A percentile compares a stretch with the other conserved stretches of the same genome.
phyloP scores from a whole-genome alignment of 768 basidiomycete genomes.

The Punctularia strigosozonata region DNA sequence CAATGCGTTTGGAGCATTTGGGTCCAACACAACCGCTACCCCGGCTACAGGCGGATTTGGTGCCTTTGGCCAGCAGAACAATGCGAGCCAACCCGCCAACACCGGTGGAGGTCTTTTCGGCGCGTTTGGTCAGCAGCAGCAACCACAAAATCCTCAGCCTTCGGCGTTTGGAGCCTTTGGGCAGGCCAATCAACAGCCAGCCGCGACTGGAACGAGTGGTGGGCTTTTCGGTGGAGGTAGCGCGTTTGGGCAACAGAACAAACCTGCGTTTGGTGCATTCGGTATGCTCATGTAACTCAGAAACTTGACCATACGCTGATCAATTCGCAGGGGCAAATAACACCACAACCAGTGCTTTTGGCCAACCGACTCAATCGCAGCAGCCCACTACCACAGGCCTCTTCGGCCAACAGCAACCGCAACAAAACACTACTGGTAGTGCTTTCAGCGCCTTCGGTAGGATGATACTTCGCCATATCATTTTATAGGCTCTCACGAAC shows the following conservation, averaged over 20 bases:
- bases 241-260: slow-evolving; percentile 15
- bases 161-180: slow-evolving; percentile 23
- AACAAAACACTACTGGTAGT: slow-evolving; percentile 5
- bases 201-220: slow-evolving; percentile 7
- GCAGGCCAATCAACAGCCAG: slow-evolving; percentile 11
- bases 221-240: slow-evolving; percentile 17
- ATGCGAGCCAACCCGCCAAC: slow-evolving; percentile 4
- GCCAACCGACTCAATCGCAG: slow-evolving; percentile 17
- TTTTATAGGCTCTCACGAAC: neutral
- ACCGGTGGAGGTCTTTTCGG: slow-evolving; percentile 12
- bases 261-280: slow-evolving; percentile 11
- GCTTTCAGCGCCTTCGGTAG: slow-evolving; percentile 21
- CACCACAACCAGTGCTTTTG: slow-evolving; percentile 10
- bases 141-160: slow-evolving; percentile 22
- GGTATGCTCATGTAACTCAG: slow-evolving; percentile 10
- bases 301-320: no score
- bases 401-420: slow-evolving; percentile 16
- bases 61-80: slow-evolving; percentile 17
- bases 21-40: slow-evolving; percentile 13
- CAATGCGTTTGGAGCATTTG: slow-evolving; percentile 18
- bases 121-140: slow-evolving; percentile 20
- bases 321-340: neutral
- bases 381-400: slow-evolving; percentile 19
- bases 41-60: slow-evolving; percentile 16
- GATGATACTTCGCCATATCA: neutral